Evolutionary conservation across 2,329 filamentous ascomycete genomes (phyloP).

Genomic region (Camillea tinctor): DNA sequence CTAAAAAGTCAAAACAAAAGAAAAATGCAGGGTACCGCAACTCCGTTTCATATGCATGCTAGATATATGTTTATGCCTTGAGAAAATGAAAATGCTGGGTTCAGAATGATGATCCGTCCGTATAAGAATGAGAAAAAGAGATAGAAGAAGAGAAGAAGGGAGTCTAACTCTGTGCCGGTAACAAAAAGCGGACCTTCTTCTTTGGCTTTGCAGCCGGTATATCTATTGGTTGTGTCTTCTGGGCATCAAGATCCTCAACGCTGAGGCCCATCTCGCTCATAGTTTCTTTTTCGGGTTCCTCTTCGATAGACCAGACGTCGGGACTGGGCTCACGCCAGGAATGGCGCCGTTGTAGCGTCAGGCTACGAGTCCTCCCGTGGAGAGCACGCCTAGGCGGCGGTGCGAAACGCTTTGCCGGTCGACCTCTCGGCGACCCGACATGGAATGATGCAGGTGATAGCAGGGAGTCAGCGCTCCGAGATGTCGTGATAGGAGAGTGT

Average conservation of each 20-base stretch:
- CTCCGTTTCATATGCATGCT: conserved; percentile 17
- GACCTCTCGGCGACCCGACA: conserved; percentile 29
- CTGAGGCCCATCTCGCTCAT: conserved; percentile 42
- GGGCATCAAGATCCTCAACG: conserved; percentile 29
- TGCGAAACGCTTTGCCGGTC: conserved; percentile 30
- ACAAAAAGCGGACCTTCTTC: conserved; percentile 49
- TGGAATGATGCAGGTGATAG: conserved; percentile 35
- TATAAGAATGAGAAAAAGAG: not conserved
- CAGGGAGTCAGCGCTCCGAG: conserved; percentile 30
- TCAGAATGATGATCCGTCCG: not conserved
- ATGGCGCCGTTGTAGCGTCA: conserved; percentile 42
- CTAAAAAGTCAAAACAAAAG: too few relatives aligned
- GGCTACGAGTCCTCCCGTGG: conserved; percentile 31
- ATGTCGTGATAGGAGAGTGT: conserved; percentile 32
- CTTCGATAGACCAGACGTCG: conserved; percentile 60
- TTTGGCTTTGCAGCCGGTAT: conserved; percentile 48
- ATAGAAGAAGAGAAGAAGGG: not conserved
- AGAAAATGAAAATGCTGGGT: not conserved
- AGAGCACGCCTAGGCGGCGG: conserved; percentile 33
- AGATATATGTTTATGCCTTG: conserved; percentile 2
- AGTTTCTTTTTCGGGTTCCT: conserved; percentile 56
- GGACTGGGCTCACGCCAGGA: conserved; percentile 59
- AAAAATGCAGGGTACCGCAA: conserved; percentile 14
- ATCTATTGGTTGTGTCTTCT: conserved; percentile 36
- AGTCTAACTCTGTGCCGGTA: not conserved